Base-by-base conservation (phyloP, 2,329 filamentous ascomycete species). In the Penicillium brevicompactum region DNA sequence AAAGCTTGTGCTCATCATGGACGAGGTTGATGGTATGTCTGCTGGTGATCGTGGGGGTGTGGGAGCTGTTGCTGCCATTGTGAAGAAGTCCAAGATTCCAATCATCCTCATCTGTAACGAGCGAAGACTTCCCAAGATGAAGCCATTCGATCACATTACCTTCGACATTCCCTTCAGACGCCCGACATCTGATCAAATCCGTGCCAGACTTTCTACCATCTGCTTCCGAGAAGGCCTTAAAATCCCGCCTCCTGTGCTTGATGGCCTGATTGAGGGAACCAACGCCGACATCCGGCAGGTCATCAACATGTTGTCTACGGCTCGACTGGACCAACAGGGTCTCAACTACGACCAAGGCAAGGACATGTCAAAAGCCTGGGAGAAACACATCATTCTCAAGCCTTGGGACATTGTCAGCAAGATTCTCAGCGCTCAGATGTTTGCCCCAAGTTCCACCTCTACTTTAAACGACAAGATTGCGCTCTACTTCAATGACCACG, bases 41-140 rank as follows among this genome's bases (percentile, higher is more conserved):
- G 92, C 91, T 34, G 94, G 94, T 70, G 94, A 99, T 71, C 88
- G 94, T 58, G 94, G 94, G 62, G 94, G 94, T 73, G 94, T 99
- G 46, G 94, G 92, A 48, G 94, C 94, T 30, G 81, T 99, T 53
- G 93, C 94, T 53, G 91, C 94, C 55, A 89, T 96, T 51, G 97
- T 93, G 81, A 96, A 90, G 78, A 97, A 96, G 80, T 94, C 92
- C 0, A 87, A 94, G 64, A 87, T 99, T 22, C 94, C 94, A 1
- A 88, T 99, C 71, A 97, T 99, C 64, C 82, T 99, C 51, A 97
- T 99, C 65, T 99, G 94, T 83, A 99, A 99, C 73, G 94, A 99
- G 70, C 88, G 94, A 64, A 87, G 84, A 62, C 78, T 92, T 59
- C 94, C 89, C 30, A 99, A 99, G 82, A 99, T 99, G 94, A 97